Evolutionary conservation across 768 basidiomycete genomes (phyloP), one percentile per base, ranked within the genome.

Genomic region (Filobasidium wieringae): DNA sequence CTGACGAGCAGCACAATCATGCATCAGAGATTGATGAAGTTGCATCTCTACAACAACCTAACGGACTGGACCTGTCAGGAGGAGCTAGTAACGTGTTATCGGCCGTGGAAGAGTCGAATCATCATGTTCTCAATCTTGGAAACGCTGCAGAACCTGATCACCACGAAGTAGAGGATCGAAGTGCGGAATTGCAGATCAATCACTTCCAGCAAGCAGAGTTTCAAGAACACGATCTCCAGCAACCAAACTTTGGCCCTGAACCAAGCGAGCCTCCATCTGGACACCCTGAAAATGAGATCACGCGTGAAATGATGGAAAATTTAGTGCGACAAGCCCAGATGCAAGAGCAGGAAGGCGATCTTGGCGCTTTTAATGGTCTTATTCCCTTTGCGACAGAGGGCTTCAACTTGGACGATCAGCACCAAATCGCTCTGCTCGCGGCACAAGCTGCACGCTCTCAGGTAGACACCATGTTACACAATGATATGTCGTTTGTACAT

Each of bases 401-500:
- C 34, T 50, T 57, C 33, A 39, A 50, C 11, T 17, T 57, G 15
- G 56, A 57, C 19, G 56, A 57, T 7, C 49, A 47, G 33, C 47
- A 57, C 29, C 32, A 51, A 24, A 50, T 57, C 31, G 56, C 49
- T 17, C 41, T 50, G 11, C 29, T 57, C 1, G n/a, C 50, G 27
- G 56, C 49, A 9, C 56, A 57, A 57, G 56, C 36, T 39, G 31
- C 50, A 33, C 37, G 57, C 32, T 22, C 43, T 12, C 43, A 47
- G 24, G 43, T 47, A 19, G 43, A 47, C 24, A 24, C 43, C 11
- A 47, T 47, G 14, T 47, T 47, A 14, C 43, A 47, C 43, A 47
- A 47, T 27, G 43, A 47, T 22, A 47, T 47, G 19, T 17, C 43
- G 5, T 58, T 52, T 47, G 51, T 51, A 3, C 57, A 41, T 24